Conservation (phyloP, 768 basidiomycete genomes). For the Leccinum imitatum region DNA sequence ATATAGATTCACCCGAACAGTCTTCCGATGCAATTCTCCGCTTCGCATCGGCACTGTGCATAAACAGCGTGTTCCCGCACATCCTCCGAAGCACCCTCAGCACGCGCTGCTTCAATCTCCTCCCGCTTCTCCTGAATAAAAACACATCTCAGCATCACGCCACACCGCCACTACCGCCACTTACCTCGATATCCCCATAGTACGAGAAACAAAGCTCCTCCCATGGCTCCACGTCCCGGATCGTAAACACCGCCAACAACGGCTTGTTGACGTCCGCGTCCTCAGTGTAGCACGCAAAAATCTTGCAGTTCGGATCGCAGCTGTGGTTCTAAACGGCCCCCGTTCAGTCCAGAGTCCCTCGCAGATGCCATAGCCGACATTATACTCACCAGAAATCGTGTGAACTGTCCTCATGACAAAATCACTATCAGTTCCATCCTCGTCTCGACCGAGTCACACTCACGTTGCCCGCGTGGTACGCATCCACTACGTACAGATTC, state of each 20-base stretch:
- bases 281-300: conserved; percentile 77
- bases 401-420: conserved; percentile 58
- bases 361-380: background rate
- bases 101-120: conserved; percentile 11
- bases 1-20: conserved; percentile 21
- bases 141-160: background rate
- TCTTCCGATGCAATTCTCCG: conserved; percentile 48
- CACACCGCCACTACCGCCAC: background rate
- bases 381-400: conserved; percentile 75
- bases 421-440: conserved; percentile 3
- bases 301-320: conserved; percentile 80
- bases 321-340: conserved; percentile 73
- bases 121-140: conserved; percentile 24
- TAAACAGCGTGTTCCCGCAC: conserved; percentile 44
- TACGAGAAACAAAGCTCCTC: conserved; percentile 84
- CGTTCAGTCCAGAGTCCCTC: background rate
- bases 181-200: conserved; percentile 52
- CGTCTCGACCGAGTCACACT: conserved; percentile 28
- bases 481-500: conserved; percentile 67
- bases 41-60: conserved; percentile 50
- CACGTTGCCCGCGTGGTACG: conserved; percentile 86
- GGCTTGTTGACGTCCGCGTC: conserved; percentile 73
- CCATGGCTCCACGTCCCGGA: conserved; percentile 55
- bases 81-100: background rate
- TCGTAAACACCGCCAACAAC: conserved; percentile 64